These are phyloP conservation scores for Didymella arachidicola DNA, from an alignment of 2,329 filamentous ascomycete species.

Conservation along the genomic window DNA sequence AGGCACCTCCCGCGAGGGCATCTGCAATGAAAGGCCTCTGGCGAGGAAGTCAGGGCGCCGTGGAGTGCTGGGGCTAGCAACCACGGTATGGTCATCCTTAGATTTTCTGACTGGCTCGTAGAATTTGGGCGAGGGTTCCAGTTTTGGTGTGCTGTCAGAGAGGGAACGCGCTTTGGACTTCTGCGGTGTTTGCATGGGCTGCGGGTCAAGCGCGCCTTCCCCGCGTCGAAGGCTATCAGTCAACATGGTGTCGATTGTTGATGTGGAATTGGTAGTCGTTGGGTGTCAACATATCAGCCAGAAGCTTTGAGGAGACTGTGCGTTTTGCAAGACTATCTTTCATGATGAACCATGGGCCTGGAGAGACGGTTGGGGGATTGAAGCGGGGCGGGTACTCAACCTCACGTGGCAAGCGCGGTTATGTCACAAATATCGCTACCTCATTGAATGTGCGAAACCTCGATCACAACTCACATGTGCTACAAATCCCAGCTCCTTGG, in stretches of 20 bases:
- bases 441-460: neutral
- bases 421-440: constrained; percentile 15
- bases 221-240: constrained; percentile 33
- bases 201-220: constrained; percentile 28
- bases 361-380: constrained; percentile 17
- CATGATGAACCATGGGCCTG: constrained; percentile 20
- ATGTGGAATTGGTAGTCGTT: constrained; percentile 17
- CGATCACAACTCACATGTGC: neutral
- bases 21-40: constrained; percentile 73
- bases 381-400: constrained; percentile 39
- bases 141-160: constrained; percentile 54
- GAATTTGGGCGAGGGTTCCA: constrained; percentile 58
- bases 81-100: constrained; percentile 57
- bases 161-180: constrained; percentile 55
- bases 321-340: constrained; percentile 14
- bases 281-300: constrained; percentile 37
- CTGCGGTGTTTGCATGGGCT: constrained; percentile 35
- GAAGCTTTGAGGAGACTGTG: constrained; percentile 20
- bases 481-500: no score
- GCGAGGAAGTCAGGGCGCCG: constrained; percentile 69
- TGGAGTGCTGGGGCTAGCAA: constrained; percentile 66
- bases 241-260: constrained; percentile 31
- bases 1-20: constrained; percentile 64
- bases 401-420: constrained; percentile 31
- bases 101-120: constrained; percentile 49